Base-by-base conservation (phyloP, 2,329 filamentous ascomycete genomes). In the Microdochium trichocladiopsis region DNA sequence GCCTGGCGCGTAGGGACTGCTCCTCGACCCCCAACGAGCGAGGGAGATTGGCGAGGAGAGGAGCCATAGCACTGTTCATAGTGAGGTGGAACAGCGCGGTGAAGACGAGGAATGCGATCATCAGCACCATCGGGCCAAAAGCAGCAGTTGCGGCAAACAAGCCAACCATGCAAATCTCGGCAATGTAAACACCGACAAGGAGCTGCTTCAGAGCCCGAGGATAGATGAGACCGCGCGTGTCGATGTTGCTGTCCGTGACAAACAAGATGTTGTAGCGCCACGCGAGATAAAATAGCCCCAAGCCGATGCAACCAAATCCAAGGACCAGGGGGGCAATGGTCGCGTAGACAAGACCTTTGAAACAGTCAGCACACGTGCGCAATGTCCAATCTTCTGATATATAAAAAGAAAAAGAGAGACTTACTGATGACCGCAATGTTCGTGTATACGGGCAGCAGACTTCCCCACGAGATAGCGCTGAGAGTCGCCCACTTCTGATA, bases 241-340 rank as follows among this genome's bases (percentile, higher is more conserved):
- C 91, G 62, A 95, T 85, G 54, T 82, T 73, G 9, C 88, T 83
- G 64, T 95, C 88, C 50, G 85, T 87, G 33, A 96, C 90, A 67
- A 90, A 96, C 49, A 96, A 78, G 52, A 97, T 71, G 65, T 96
- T 95, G 77, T 97, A 96, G 18, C 88, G 83, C 76, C 90, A 96
- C 48, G 91, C 88, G 50, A 93, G 74, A 66, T 95, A 95, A 69
- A 96, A 92, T 43, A 94, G 74, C 22, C 78, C 82, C 54, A 96
- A 80, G 25, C 90, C 91, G 37, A 89, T 76, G 1, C 86, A 84
- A 1, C 90, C 89, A 62, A 96, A 96, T 4, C 85, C 82, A 49
- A 96, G 77, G 51, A 96, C 85, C 11, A 96, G 73, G 1, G 92
- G 93, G 2, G 91, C 89, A 61, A 96, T 95, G 57, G 85, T 86